Conservation (phyloP, 192 early-diverging fungal species). For the Phycomyces nitens region DNA sequence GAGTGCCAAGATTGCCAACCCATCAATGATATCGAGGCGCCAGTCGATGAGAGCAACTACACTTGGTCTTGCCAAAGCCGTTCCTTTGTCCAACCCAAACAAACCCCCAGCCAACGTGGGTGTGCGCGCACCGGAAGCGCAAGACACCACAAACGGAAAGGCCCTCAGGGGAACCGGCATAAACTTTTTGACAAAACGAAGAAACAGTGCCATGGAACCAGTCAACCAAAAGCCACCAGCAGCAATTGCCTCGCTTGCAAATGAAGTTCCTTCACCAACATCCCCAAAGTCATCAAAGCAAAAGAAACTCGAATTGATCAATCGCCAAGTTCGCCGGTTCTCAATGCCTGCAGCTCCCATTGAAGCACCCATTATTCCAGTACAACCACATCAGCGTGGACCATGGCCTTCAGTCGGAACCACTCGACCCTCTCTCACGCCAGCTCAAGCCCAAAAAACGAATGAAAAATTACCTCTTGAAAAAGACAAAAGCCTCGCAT, state of each 20-base stretch:
- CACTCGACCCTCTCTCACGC: background rate
- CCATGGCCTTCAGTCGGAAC: background rate
- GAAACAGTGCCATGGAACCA: background rate
- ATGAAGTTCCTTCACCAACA: background rate
- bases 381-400: background rate
- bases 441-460: background rate
- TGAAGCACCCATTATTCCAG: background rate
- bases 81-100: background rate
- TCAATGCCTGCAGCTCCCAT: background rate
- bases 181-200: background rate
- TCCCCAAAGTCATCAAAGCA: background rate
- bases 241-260: background rate
- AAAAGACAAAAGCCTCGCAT: background rate
- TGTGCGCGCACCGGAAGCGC: background rate
- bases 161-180: background rate
- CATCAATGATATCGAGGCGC: background rate
- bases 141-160: background rate
- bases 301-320: background rate
- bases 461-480: background rate
- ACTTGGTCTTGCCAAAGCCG: background rate
- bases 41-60: background rate
- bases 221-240: background rate
- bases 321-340: background rate
- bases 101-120: background rate
- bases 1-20: background rate